A percentile compares a stretch with the other conserved stretches of the same genome.
These are phyloP conservation scores for Aspergillus cejpii DNA, from an alignment of 2,329 filamentous ascomycete species.

Conservation along the genomic window DNA sequence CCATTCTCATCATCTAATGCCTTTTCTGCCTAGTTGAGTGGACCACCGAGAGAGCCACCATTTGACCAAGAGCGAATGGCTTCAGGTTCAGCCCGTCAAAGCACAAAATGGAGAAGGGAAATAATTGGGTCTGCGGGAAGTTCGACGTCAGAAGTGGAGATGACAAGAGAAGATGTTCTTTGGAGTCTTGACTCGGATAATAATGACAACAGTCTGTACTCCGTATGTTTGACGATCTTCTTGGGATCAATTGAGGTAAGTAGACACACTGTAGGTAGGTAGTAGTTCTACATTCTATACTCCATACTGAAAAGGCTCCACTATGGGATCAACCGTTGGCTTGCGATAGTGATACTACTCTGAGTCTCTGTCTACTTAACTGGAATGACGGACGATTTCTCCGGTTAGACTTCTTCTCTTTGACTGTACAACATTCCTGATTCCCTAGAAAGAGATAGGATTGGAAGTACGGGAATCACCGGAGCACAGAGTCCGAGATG, in stretches of 20 bases:
- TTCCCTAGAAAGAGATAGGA: not conserved
- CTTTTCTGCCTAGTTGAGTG: not conserved
- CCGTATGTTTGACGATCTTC: too few relatives aligned
- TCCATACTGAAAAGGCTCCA: not conserved
- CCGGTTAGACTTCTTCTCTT: not conserved
- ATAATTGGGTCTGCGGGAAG: conserved; percentile 1
- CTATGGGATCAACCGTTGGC: not conserved
- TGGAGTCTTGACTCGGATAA: too few relatives aligned
- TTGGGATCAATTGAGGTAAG: too few relatives aligned
- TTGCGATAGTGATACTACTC: too few relatives aligned
- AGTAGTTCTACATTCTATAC: not conserved
- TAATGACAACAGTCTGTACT: not conserved
- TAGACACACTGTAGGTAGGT: not conserved
- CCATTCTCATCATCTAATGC: not conserved
- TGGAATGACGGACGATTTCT: not conserved
- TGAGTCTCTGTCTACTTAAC: too few relatives aligned
- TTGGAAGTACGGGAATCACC: not conserved
- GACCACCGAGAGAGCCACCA: not conserved
- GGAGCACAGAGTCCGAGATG: not conserved
- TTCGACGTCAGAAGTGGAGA: conserved; percentile 6
- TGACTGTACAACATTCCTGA: too few relatives aligned
- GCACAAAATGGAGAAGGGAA: not conserved
- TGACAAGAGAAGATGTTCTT: too few relatives aligned
- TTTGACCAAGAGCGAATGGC: too few relatives aligned
- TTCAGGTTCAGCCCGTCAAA: not conserved